Evolutionary conservation across 805 yeast species (phyloP).

Genomic region (Dipodascopsis uninucleata): DNA sequence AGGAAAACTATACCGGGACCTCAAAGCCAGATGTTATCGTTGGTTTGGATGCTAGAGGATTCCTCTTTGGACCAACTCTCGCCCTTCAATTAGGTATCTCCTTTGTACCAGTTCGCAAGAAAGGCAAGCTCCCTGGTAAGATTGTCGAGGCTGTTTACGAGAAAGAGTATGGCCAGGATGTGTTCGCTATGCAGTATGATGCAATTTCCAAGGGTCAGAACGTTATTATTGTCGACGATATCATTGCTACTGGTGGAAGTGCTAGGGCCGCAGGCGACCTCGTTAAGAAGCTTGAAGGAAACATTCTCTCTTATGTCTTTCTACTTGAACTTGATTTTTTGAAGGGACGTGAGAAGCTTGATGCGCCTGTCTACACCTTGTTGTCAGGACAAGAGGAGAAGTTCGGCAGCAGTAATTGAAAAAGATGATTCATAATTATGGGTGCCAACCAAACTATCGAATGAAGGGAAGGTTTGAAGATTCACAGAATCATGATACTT

Average conservation of each 20-base stretch:
- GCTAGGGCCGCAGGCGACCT: slow-evolving; percentile 92
- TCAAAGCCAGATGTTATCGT: slow-evolving; percentile 79
- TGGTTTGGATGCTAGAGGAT: slow-evolving; percentile 96
- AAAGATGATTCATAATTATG: too few species aligned
- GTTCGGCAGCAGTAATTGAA: slow-evolving; percentile 6
- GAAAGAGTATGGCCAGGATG: slow-evolving; percentile 91
- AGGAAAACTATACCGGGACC: slow-evolving; percentile 46
- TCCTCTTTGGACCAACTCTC: slow-evolving; percentile 90
- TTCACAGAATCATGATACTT: too few species aligned
- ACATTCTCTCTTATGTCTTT: slow-evolving; percentile 75
- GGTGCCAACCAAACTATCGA: too few species aligned
- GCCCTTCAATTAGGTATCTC: slow-evolving; percentile 88
- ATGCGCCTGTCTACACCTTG: slow-evolving; percentile 84
- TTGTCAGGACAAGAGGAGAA: slow-evolving; percentile 39
- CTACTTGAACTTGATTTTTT: slow-evolving; percentile 94
- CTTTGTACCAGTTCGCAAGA: slow-evolving; percentile 92
- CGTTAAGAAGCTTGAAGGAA: slow-evolving; percentile 61
- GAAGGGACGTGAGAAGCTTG: slow-evolving; percentile 84
- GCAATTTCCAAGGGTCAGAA: slow-evolving; percentile 76
- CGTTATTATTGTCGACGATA: slow-evolving; percentile 89
- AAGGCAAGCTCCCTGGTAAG: slow-evolving; percentile 92
- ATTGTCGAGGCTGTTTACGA: slow-evolving; percentile 64
- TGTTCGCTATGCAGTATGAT: slow-evolving; percentile 80
- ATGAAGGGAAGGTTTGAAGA: too few species aligned
- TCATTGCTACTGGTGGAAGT: slow-evolving; percentile 94